A percentile compares a stretch with the other conserved stretches of the same genome.
Evolutionary conservation across 176 grass and related monocot species (phyloP).

Genomic region (Carex littledalei): DNA sequence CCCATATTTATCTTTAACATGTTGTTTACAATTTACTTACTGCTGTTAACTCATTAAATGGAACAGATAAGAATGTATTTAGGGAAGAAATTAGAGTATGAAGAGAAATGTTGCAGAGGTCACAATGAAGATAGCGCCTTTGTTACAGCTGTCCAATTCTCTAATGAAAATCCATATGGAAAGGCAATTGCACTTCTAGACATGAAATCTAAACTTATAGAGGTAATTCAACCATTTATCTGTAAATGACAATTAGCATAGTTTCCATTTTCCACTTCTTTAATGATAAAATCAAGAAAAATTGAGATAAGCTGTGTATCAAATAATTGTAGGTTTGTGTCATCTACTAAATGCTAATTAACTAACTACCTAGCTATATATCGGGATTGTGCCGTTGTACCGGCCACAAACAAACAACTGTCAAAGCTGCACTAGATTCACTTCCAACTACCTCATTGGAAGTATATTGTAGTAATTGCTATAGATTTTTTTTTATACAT

Average conservation of each 20-base stretch:
- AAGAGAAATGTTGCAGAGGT: conserved; percentile 40
- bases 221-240: conserved; percentile 24
- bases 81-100: conserved; percentile 53
- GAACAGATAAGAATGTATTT: conserved; percentile 59
- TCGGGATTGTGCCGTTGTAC: too few species aligned
- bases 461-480: background rate
- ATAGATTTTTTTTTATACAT: background rate
- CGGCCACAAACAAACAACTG: background rate
- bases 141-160: conserved; percentile 58
- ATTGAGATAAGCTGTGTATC: too few species aligned
- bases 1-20: background rate
- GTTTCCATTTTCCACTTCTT: background rate
- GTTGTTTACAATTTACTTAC: background rate
- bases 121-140: conserved; percentile 15
- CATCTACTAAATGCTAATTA: too few species aligned
- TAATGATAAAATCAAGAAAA: too few species aligned
- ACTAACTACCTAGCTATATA: too few species aligned
- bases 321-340: too few species aligned
- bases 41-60: background rate
- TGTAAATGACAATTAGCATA: background rate
- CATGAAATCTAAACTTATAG: conserved; percentile 36
- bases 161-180: conserved; percentile 52
- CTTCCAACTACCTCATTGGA: background rate
- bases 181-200: conserved; percentile 53
- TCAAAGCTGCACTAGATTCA: background rate